A percentile compares a stretch with the other conserved stretches of the same genome.
Evolutionary conservation across 2,329 filamentous ascomycete genomes (phyloP).

Genomic region (Fusarium guadeloupense): DNA sequence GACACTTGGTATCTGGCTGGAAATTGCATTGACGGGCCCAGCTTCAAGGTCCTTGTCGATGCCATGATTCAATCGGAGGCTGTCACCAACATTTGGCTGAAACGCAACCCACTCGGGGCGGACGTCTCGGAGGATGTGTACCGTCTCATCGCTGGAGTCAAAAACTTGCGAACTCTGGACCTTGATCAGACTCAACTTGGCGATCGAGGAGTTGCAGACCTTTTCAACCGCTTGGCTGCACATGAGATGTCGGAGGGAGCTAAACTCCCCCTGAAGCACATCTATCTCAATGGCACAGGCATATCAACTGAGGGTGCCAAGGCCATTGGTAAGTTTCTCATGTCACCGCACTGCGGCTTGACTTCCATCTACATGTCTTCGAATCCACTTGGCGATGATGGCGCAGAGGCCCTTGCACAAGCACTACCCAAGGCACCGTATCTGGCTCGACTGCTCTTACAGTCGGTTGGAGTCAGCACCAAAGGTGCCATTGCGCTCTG

Average conservation of each 20-base stretch:
- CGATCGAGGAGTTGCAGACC: constrained; percentile 54
- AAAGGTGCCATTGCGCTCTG: constrained; percentile 52
- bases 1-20: constrained; percentile 66
- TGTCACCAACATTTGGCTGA: constrained; percentile 63
- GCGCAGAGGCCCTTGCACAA: constrained; percentile 44
- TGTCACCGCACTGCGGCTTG: constrained; percentile 46
- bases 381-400: constrained; percentile 51
- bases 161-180: constrained; percentile 59
- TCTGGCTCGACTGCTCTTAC: constrained; percentile 51
- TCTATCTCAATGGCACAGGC: constrained; percentile 52
- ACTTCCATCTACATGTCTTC: constrained; percentile 51
- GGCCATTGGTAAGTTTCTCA: constrained; percentile 48
- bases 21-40: constrained; percentile 59
- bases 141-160: constrained; percentile 54
- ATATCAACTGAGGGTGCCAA: constrained; percentile 44
- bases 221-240: constrained; percentile 53
- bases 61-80: constrained; percentile 54
- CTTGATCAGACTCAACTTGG: constrained; percentile 63
- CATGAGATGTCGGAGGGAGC: constrained; percentile 42
- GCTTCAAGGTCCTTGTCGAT: constrained; percentile 55
- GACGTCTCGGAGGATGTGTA: constrained; percentile 52
- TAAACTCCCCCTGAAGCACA: constrained; percentile 47
- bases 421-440: constrained; percentile 47
- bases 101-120: constrained; percentile 60
- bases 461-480: constrained; percentile 56